phyloP scores from a whole-genome alignment of 2,329 filamentous ascomycete genomes.

The Paecilomyces variotii region DNA sequence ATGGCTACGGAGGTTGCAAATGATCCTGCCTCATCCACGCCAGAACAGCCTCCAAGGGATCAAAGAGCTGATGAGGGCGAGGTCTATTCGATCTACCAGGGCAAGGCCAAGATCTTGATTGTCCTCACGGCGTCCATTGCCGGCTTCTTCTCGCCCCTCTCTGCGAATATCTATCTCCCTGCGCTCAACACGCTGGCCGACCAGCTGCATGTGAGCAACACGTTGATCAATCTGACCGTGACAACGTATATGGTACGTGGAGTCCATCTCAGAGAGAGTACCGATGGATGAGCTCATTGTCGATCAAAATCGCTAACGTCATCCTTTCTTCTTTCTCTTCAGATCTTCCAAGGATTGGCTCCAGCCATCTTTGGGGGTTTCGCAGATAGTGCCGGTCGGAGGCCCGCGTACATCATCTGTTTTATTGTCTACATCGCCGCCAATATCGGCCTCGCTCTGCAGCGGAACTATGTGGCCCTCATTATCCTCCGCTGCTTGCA shows the following conservation, averaged over 20 bases:
- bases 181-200: conserved; percentile 20
- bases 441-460: conserved; percentile 31
- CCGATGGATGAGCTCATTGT: neutral
- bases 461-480: conserved; percentile 27
- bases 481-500: conserved; percentile 33
- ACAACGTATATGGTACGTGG: conserved; percentile 21
- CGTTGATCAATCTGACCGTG: conserved; percentile 23
- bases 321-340: conserved; percentile 1
- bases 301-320: neutral
- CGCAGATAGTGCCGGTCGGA: conserved; percentile 37
- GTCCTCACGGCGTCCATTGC: conserved; percentile 28
- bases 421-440: conserved; percentile 32
- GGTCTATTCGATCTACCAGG: neutral
- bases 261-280: neutral
- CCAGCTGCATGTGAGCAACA: conserved; percentile 18
- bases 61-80: too few species aligned
- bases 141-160: conserved; percentile 32
- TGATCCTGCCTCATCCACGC: too few species aligned
- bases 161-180: conserved; percentile 34
- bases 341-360: conserved; percentile 42
- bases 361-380: conserved; percentile 39
- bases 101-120: conserved; percentile 22
- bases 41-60: too few species aligned
- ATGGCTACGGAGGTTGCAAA: too few species aligned
- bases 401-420: conserved; percentile 39